Evolutionary conservation across 2,329 filamentous ascomycete species (phyloP), one percentile per base, ranked within the genome.

Genomic region (Tympanopsis confertula): DNA sequence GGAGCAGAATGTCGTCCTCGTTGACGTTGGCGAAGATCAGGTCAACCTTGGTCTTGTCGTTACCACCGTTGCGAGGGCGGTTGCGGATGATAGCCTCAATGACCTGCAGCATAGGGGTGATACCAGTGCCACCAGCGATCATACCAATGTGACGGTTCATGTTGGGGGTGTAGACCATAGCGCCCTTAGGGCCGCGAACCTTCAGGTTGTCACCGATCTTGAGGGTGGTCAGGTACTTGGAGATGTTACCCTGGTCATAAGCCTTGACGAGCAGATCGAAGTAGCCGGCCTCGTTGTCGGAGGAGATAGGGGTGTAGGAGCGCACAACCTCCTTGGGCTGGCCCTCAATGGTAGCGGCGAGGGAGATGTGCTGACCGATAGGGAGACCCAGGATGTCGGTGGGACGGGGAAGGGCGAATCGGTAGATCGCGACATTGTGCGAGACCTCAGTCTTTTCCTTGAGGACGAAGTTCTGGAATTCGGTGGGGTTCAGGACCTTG

Each of bases 381-480:
- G 80, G 79, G 28, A 84, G 72, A 49, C 80, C 80, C 45, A 84
- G 74, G 51, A 82, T 82, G 47, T 78, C 72, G 46, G 66, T 79
- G 17, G 71, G 61, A 28, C 64, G 66, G 39, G 79, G 80, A 13
- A 85, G 75, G 38, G 65, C 65, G 57, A 84, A 83, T 49, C 80
- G 77, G 63, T 84, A 85, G 57, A 86, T 81, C 51, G 79, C 77
- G 38, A 82, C 81, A 65, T 86, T 86, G 66, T 84, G 81, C 13
- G 78, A 81, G 45, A 84, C 69, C 35, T 78, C 68, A 3, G 68
- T 84, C 65, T 82, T 84, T 56, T 84, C 74, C 51, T 71, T 74
- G 46, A 86, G 69, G 45, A 73, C 68, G 51, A 84, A 85, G 17
- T 81, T 64, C 54, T 85, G 78, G 66, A 82, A 84, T 36, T 68